A percentile compares a stretch with the other conserved stretches of the same genome.
Evolutionary conservation across 345 rosid genomes (phyloP).

Genomic region (Pistacia atlantica): DNA sequence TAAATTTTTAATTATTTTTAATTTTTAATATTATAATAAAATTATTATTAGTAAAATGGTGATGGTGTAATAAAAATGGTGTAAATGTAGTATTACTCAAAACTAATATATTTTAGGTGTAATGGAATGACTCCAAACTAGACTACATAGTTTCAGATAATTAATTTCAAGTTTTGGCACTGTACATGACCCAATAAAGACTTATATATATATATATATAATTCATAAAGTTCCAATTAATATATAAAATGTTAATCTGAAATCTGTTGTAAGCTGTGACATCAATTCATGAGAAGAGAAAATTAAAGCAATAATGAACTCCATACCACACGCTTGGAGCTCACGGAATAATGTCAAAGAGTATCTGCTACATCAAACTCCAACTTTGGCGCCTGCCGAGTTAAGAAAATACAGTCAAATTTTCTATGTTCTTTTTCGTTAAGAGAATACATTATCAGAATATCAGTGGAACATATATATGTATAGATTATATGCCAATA

Average conservation of each 20-base stretch:
- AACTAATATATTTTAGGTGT: too few species aligned
- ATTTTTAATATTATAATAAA: too few species aligned
- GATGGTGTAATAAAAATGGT: too few species aligned
- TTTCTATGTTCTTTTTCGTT: not conserved
- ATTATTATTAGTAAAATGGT: too few species aligned
- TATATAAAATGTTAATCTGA: not conserved
- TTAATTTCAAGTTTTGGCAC: not conserved
- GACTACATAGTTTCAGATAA: too few species aligned
- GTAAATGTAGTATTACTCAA: too few species aligned
- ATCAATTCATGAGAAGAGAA: slow-evolving; percentile 9
- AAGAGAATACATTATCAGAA: not conserved
- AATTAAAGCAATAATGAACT: not conserved
- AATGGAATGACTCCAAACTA: too few species aligned
- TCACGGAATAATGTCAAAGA: slow-evolving; percentile 4
- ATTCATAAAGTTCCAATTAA: not conserved
- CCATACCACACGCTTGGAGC: not conserved
- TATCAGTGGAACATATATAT: not conserved
- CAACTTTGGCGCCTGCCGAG: not conserved
- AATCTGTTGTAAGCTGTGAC: slow-evolving; percentile 4
- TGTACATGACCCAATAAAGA: not conserved
- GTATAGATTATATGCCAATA: too few species aligned
- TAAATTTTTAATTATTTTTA: too few species aligned
- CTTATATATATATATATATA: not conserved
- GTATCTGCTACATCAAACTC: not conserved
- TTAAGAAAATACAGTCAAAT: not conserved